Evolutionary conservation across 139 green algal genomes (phyloP).

Genomic region (Coelastrella sp.): DNA sequence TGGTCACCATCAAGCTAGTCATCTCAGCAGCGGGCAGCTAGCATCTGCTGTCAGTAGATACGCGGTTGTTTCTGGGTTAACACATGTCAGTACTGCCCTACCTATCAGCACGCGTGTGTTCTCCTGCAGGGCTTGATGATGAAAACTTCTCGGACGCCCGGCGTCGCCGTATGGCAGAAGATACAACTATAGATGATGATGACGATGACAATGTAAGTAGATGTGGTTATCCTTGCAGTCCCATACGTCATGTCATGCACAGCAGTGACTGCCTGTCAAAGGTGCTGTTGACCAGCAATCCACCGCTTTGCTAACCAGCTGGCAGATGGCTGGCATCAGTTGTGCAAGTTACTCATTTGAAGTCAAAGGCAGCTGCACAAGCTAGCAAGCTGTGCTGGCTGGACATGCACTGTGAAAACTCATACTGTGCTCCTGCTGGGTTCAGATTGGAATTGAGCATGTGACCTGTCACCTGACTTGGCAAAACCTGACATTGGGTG

Average conservation of each 20-base stretch:
- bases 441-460: background rate
- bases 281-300: background rate
- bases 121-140: conserved; percentile 43
- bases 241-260: background rate
- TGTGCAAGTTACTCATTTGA: no score
- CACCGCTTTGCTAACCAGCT: no score
- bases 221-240: background rate
- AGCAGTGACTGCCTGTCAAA: background rate
- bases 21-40: no score
- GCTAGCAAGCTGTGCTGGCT: no score
- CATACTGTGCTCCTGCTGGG: background rate
- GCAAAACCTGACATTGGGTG: background rate
- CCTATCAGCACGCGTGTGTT: background rate
- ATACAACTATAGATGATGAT: background rate
- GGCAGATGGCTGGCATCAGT: no score
- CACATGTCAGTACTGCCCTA: background rate
- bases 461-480: no score
- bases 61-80: background rate
- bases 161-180: conserved; percentile 26
- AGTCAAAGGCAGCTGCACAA: no score
- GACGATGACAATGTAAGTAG: conserved; percentile 5
- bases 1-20: no score
- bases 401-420: no score
- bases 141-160: conserved; percentile 31
- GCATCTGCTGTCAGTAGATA: no score